phyloP scores from a whole-genome alignment of 1,139 yeast genomes.

The Kluyveromyces sp. region DNA sequence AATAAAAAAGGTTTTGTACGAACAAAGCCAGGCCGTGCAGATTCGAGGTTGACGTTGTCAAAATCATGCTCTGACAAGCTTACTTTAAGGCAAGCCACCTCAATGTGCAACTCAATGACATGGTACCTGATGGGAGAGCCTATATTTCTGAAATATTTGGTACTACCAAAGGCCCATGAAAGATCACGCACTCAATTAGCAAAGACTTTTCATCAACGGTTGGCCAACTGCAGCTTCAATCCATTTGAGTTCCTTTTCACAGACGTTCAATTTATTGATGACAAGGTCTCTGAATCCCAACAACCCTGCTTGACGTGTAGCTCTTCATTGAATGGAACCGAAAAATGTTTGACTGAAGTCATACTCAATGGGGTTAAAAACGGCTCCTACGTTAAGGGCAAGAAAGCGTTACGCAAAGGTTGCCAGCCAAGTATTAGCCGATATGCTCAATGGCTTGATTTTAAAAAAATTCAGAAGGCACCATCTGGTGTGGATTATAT shows the following conservation, averaged over 20 bases:
- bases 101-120: constrained; percentile 49
- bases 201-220: constrained; percentile 46
- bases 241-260: constrained; percentile 14
- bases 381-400: constrained; percentile 41
- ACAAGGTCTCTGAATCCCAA: constrained; percentile 27
- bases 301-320: constrained; percentile 21
- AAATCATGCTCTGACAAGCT: constrained; percentile 88
- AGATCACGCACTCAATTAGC: constrained; percentile 35
- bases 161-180: constrained; percentile 40
- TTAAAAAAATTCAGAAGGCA: constrained; percentile 7
- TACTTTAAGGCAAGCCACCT: constrained; percentile 54
- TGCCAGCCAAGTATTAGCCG: constrained; percentile 34
- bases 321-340: constrained; percentile 10
- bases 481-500: constrained; percentile 14
- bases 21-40: constrained; percentile 86
- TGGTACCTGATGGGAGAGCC: constrained; percentile 37
- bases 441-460: constrained; percentile 21
- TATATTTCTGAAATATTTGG: constrained; percentile 46
- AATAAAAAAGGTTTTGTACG: constrained; percentile 57
- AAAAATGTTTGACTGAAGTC: constrained; percentile 31
- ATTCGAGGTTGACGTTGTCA: constrained; percentile 61
- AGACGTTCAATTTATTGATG: constrained; percentile 13
- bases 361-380: constrained; percentile 49
- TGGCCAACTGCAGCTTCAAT: constrained; percentile 11
- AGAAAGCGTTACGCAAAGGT: constrained; percentile 38